Evolutionary conservation across 2,329 filamentous ascomycete genomes (phyloP), one percentile per base, ranked within the genome.

Genomic region (Peltaster fructicola): DNA sequence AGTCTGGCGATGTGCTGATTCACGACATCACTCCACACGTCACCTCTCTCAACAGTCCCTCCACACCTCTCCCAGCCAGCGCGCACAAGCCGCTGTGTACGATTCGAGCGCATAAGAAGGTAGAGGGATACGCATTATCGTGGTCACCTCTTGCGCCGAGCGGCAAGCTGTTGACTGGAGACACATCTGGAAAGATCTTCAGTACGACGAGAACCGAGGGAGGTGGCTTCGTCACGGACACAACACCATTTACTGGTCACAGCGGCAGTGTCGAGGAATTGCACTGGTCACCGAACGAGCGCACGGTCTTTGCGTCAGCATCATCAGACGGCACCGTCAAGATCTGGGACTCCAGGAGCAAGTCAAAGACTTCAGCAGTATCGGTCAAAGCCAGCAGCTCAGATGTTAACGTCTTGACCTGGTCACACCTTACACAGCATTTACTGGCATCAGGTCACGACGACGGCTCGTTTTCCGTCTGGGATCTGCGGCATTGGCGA

Each of bases 401-500:
- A 24, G 88, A 98, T 45, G 80, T 95, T 45, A 98, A 98, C 48
- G 88, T 98, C 33, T 76, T 95, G 56, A 88, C 78, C 32, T 98
- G 88, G 88, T 92, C 82, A 17, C 68, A 67, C 21, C 73, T 84
- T 53, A 92, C 84, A 1, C 69, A 73, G 12, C 82, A 95, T 51
- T 68, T 98, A 17, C 70, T 98, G 17, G 85, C 85, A 2, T 82
- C 84, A 0, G 88, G 88, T 21, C 82, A 79, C 34, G 88, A 98
- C 45, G 81, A 93, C 46, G 88, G 88, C 17, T 72, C 75, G 26
- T 95, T 85, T 81, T 82, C 68, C 1, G 84, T 95, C 13, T 98
- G 88, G 88, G 88, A 98, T 51, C 58, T 98, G 44, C 69, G 88
- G 26, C 77, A 90, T 52, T 95, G 85, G 85, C 93, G 92, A 58